These are phyloP conservation scores for Ogataea paraovalis DNA, from an alignment of 805 yeast species.

Conservation along the genomic window DNA sequence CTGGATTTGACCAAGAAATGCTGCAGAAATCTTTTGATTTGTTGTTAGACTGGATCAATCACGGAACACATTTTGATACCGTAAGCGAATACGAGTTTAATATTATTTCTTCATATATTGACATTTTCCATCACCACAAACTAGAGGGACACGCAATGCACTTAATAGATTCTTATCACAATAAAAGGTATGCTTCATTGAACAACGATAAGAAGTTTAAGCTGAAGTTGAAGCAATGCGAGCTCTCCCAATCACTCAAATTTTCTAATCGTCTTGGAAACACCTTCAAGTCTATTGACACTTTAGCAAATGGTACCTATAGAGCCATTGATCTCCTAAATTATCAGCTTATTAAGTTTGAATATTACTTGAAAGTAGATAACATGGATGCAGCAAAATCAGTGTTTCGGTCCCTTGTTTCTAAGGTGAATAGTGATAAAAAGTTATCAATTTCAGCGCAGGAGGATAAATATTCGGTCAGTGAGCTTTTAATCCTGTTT, in stretches of 20 bases:
- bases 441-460: conserved; percentile 29
- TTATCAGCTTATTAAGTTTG: conserved; percentile 30
- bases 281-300: conserved; percentile 3
- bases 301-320: conserved; percentile 14
- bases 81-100: conserved; percentile 29
- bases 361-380: conserved; percentile 21
- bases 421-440: conserved; percentile 20
- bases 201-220: conserved; percentile 1
- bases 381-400: conserved; percentile 22
- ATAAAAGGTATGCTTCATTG: conserved; percentile 1
- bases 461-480: conserved; percentile 13
- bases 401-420: conserved; percentile 20
- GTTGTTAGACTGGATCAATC: conserved; percentile 7
- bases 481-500: conserved; percentile 23
- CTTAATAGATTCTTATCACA: conserved; percentile 12
- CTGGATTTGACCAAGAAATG: conserved; percentile 6
- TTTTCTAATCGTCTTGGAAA: conserved; percentile 6
- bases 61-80: neutral
- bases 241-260: conserved; percentile 5
- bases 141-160: conserved; percentile 10
- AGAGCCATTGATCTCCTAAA: conserved; percentile 12
- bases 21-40: conserved; percentile 10
- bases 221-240: conserved; percentile 3
- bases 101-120: conserved; percentile 24
- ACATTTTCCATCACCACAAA: conserved; percentile 24